phyloP scores from a whole-genome alignment of 75 land plant genomes.

The Adiantum capillusveneris region DNA sequence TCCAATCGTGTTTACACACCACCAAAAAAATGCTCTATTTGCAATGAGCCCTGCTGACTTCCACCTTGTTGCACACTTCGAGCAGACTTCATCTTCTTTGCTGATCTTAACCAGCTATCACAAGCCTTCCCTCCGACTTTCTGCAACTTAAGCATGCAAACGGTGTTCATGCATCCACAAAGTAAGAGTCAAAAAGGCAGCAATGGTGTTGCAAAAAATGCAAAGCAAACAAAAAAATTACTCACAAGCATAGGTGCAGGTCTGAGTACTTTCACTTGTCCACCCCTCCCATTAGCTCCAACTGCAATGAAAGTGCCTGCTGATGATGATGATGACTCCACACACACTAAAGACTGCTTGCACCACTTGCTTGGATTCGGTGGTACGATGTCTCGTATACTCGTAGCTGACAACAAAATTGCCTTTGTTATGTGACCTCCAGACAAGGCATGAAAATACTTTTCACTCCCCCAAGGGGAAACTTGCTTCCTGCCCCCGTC shows the following conservation, averaged over 20 bases:
- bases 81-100: constrained; percentile 27
- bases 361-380: constrained; percentile 48
- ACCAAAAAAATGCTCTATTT: constrained; percentile 81
- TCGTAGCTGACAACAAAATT: constrained; percentile 14
- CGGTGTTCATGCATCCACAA: neutral
- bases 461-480: too few species aligned
- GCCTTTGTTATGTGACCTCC: too few species aligned
- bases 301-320: constrained; percentile 58
- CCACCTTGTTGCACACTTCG: constrained; percentile 28
- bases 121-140: constrained; percentile 15
- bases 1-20: too few species aligned
- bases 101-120: constrained; percentile 7
- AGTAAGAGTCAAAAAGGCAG: neutral
- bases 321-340: neutral
- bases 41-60: constrained; percentile 39
- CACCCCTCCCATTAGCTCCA: constrained; percentile 96
- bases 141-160: neutral
- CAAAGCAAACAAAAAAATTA: neutral
- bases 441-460: too few species aligned
- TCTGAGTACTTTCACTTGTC: constrained; percentile 67
- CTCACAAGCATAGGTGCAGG: constrained; percentile 20
- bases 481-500: too few species aligned
- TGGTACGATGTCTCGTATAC: neutral
- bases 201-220: neutral
- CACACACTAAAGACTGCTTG: constrained; percentile 37